Conservation (phyloP, 163 green algal genomes). For the Scenedesmus sp. region DNA sequence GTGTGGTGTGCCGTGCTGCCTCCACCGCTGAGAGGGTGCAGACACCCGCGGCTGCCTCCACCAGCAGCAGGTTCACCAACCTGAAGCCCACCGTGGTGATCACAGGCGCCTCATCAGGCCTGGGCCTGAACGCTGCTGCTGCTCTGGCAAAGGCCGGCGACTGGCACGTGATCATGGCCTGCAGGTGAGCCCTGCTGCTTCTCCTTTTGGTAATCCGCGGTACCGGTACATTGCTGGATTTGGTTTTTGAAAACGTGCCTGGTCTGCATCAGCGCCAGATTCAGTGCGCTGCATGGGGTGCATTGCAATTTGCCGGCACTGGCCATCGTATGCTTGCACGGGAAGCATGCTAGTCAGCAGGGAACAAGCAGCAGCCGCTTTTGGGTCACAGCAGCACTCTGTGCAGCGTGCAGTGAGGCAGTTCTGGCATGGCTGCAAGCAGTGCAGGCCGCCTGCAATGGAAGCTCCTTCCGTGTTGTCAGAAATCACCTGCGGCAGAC, state of each 20-base stretch:
- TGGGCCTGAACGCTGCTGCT: constrained; percentile 84
- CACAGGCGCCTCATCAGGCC: constrained; percentile 92
- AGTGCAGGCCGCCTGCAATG: no score
- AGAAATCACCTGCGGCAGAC: no score
- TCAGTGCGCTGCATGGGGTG: no score
- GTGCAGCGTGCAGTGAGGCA: not conserved
- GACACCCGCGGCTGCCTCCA: constrained; percentile 31
- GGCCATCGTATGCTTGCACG: not conserved
- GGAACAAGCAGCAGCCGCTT: no score
- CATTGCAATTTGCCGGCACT: no score
- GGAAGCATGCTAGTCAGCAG: not conserved
- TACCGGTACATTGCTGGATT: no score
- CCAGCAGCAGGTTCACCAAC: constrained; percentile 55
- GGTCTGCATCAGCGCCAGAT: no score
- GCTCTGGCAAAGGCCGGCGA: constrained; percentile 77
- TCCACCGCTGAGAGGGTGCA: constrained; percentile 49
- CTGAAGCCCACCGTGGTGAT: constrained; percentile 85
- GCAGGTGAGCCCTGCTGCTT: constrained; percentile 42
- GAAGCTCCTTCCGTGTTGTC: no score
- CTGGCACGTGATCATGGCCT: constrained; percentile 84
- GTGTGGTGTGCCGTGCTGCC: not conserved
- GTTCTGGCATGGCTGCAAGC: no score
- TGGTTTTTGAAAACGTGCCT: no score
- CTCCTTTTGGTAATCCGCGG: no score
- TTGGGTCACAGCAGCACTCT: no score